Percentiles rank a stretch among this genome's conserved stretches.
phyloP scores from a whole-genome alignment of 352 stramenopile genomes.

The Phytopythium litorale region DNA sequence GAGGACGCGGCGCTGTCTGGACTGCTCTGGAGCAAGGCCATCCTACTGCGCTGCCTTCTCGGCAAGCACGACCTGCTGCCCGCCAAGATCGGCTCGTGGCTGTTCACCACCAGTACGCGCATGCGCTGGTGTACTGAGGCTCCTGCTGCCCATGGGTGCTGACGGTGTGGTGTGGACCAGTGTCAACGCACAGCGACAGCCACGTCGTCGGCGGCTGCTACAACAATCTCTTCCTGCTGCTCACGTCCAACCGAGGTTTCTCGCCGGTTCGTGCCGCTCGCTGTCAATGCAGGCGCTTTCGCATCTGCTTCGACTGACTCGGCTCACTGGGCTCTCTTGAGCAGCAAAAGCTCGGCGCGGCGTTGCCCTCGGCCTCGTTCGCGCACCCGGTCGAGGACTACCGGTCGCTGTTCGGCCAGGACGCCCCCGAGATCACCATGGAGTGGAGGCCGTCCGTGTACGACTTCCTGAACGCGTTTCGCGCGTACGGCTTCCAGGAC shows the following conservation, averaged over 20 bases:
- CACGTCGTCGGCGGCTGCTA: slow-evolving; percentile 69
- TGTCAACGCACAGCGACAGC: slow-evolving; percentile 66
- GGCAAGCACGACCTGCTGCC: slow-evolving; percentile 34
- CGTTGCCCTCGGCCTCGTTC: slow-evolving; percentile 47
- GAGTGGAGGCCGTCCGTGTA: slow-evolving; percentile 69
- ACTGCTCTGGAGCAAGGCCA: slow-evolving; percentile 72
- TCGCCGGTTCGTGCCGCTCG: background rate
- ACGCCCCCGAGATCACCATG: slow-evolving; percentile 42
- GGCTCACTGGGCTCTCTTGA: slow-evolving; percentile 18
- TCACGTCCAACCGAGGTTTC: slow-evolving; percentile 16
- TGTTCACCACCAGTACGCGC: slow-evolving; percentile 74
- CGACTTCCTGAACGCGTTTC: slow-evolving; percentile 76
- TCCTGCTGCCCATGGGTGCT: background rate
- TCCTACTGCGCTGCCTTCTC: slow-evolving; percentile 53
- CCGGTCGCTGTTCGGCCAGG: slow-evolving; percentile 24
- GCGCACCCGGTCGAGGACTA: slow-evolving; percentile 52
- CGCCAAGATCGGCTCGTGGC: slow-evolving; percentile 60
- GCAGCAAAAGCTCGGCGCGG: slow-evolving; percentile 31
- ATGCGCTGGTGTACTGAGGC: background rate
- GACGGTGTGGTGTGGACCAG: slow-evolving; percentile 21
- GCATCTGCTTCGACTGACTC: background rate
- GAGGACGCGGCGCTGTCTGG: slow-evolving; percentile 44
- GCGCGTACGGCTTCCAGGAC: slow-evolving; percentile 76
- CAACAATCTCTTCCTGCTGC: slow-evolving; percentile 63
- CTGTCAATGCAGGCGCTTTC: background rate